Conservation (phyloP, 495 filamentous ascomycete species). For the Aspergillus carlsbadensis region DNA sequence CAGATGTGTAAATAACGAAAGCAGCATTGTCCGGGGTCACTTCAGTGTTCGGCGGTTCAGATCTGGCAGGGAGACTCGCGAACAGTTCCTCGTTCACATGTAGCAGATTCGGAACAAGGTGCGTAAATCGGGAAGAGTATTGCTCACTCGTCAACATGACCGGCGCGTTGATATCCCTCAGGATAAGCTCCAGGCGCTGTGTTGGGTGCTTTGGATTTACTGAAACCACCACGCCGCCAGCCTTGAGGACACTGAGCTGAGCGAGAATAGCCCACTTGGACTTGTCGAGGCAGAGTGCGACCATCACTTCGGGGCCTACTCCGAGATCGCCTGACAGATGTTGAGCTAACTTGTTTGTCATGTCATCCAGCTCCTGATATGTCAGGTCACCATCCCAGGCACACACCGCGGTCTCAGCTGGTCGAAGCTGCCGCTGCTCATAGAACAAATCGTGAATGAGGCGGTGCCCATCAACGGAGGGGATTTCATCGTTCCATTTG, state of each 20-base stretch:
- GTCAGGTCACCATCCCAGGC: slow-evolving; percentile 34
- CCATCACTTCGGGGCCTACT: slow-evolving; percentile 9
- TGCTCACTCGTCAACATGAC: slow-evolving; percentile 6
- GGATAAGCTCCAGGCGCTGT: slow-evolving; percentile 6
- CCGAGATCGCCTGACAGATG: not conserved
- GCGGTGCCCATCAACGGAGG: not conserved
- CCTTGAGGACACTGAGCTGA: slow-evolving; percentile 8
- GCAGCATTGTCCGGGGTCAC: slow-evolving; percentile 4
- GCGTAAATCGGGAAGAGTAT: slow-evolving; percentile 1
- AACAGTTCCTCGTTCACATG: not conserved
- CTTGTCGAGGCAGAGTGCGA: slow-evolving; percentile 10
- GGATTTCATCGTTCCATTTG: slow-evolving; percentile 5
- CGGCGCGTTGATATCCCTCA: slow-evolving; percentile 2
- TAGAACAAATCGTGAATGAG: slow-evolving; percentile 5
- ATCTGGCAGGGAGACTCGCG: not conserved
- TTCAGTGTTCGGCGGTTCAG: not conserved
- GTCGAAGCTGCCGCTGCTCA: not conserved
- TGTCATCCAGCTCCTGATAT: slow-evolving; percentile 21
- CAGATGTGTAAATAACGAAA: slow-evolving; percentile 14
- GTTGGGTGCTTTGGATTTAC: slow-evolving; percentile 12
- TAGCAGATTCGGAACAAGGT: slow-evolving; percentile 1
- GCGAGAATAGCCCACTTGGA: slow-evolving; percentile 11
- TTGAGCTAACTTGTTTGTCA: not conserved
- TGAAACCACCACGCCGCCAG: slow-evolving; percentile 3
- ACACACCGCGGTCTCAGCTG: not conserved